Percentiles rank a stretch among this genome's conserved stretches.
phyloP scores from a whole-genome alignment of 495 filamentous ascomycete species.

The Hyaloscypha finlandica region DNA sequence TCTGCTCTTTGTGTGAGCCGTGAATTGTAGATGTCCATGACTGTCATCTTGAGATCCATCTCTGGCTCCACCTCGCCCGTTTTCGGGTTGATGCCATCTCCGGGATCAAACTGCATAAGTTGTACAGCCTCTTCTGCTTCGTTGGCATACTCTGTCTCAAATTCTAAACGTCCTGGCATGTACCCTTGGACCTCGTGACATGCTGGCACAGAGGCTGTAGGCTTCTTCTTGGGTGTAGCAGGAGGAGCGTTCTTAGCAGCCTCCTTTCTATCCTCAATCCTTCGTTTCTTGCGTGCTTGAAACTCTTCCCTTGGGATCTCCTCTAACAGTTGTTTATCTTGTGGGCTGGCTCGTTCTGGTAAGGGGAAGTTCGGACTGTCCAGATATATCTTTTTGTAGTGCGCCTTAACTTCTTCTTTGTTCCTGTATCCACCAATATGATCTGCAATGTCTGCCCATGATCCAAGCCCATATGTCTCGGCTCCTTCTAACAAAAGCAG shows the following conservation, averaged over 20 bases:
- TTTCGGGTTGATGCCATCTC: conserved; percentile 80
- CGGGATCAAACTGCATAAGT: conserved; percentile 96
- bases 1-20: conserved; percentile 90
- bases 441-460: conserved; percentile 97
- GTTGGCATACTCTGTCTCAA: conserved; percentile 96
- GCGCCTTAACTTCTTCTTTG: conserved; percentile 93
- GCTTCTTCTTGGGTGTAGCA: conserved; percentile 89
- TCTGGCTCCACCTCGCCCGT: conserved; percentile 89
- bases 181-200: conserved; percentile 98
- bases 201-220: conserved; percentile 87
- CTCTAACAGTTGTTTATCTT: conserved; percentile 74
- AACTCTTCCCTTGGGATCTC: conserved; percentile 88
- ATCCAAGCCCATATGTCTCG: conserved; percentile 96
- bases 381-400: conserved; percentile 88
- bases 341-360: conserved; percentile 77
- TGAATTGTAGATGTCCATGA: conserved; percentile 98
- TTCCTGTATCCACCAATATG: conserved; percentile 93
- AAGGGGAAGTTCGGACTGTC: conserved; percentile 82
- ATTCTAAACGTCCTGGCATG: conserved; percentile 97
- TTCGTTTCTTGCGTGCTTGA: conserved; percentile 87
- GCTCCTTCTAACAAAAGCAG: conserved; percentile 88
- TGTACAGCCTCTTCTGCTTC: conserved; percentile 98
- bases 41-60: conserved; percentile 94
- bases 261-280: conserved; percentile 92
- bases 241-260: conserved; percentile 81